Percentiles rank a stretch among this genome's conserved stretches.
phyloP scores from a whole-genome alignment of 2,329 filamentous ascomycete genomes.

The Pseudopyricularia cyperi region DNA sequence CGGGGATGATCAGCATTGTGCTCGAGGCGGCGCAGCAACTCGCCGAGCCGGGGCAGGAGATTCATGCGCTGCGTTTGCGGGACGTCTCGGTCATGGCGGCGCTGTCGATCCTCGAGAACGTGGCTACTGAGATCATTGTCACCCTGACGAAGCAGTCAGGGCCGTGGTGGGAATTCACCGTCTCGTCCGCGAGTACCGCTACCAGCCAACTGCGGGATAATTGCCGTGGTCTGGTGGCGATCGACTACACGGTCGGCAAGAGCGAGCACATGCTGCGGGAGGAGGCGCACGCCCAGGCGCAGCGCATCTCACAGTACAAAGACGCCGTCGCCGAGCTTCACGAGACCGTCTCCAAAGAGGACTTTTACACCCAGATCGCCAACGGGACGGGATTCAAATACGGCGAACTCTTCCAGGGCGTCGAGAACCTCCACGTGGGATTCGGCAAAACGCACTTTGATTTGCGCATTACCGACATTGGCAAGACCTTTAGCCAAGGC shows the following conservation, averaged over 20 bases:
- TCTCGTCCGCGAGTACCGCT: not conserved
- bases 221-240: not conserved
- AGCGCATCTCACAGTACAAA: too few relatives aligned
- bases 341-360: too few relatives aligned
- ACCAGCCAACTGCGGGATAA: conserved; percentile 3
- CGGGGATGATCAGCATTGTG: not conserved
- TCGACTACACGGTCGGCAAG: not conserved
- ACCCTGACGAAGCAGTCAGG: not conserved
- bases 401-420: too few relatives aligned
- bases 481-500: not conserved
- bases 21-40: not conserved
- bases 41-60: not conserved
- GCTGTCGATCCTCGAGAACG: not conserved
- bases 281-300: too few relatives aligned
- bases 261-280: not conserved
- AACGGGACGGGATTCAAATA: not conserved
- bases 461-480: not conserved
- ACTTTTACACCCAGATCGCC: not conserved
- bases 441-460: not conserved
- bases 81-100: not conserved
- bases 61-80: not conserved
- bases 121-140: not conserved
- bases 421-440: not conserved
- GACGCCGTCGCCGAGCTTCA: too few relatives aligned
- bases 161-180: not conserved